Conservation (phyloP, 169 alveolate species). For the Fabrea salina region DNA sequence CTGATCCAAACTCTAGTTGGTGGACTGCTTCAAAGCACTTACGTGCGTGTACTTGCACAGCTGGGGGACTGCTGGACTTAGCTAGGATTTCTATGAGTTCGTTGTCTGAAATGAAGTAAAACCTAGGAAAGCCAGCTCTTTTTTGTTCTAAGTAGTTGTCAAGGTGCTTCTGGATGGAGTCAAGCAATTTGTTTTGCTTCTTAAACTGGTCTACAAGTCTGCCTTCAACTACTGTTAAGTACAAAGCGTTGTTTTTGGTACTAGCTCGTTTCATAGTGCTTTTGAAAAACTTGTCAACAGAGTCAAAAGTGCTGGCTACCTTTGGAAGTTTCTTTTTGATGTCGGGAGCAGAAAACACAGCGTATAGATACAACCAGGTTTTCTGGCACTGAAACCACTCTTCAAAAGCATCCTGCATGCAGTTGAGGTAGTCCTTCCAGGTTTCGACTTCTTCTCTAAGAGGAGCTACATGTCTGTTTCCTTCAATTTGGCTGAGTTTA, state of each 20-base stretch:
- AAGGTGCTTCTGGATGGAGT: constrained; percentile 73
- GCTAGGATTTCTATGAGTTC: constrained; percentile 93
- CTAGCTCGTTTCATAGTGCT: constrained; percentile 41
- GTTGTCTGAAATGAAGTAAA: constrained; percentile 93
- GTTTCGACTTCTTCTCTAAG: constrained; percentile 48
- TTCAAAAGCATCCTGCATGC: constrained; percentile 63
- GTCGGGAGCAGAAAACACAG: constrained; percentile 84
- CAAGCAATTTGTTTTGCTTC: constrained; percentile 71
- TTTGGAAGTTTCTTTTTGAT: constrained; percentile 78
- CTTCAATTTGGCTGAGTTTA: constrained; percentile 82
- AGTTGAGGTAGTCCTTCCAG: constrained; percentile 56
- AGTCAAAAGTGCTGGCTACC: constrained; percentile 68
- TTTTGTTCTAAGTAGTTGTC: constrained; percentile 83
- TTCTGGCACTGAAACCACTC: constrained; percentile 72
- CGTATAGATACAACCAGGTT: constrained; percentile 84
- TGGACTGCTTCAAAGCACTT: constrained; percentile 92
- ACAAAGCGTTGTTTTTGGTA: not conserved
- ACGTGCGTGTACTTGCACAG: constrained; percentile 89
- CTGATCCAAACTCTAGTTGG: constrained; percentile 62
- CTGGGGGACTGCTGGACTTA: constrained; percentile 88
- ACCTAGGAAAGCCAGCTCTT: constrained; percentile 91
- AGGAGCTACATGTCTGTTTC: constrained; percentile 85
- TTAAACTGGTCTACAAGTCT: constrained; percentile 37
- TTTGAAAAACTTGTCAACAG: constrained; percentile 79
- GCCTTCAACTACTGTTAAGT: not conserved